Base-by-base conservation (phyloP, 257 asterid genomes). In the Leonotis leonurus region DNA sequence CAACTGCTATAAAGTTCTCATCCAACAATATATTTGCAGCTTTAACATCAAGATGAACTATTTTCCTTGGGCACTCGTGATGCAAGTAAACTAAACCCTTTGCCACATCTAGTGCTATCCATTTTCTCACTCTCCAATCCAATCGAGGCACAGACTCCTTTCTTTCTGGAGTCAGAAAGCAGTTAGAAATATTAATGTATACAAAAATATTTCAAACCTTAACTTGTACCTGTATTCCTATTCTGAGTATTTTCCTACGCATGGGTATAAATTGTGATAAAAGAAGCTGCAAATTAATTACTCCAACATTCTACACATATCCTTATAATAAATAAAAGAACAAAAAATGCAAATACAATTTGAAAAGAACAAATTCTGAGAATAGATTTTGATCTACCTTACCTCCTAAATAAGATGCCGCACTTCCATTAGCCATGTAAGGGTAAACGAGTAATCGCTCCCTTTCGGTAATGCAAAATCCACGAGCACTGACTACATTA, bases 31-130 rank as follows among this genome's bases (percentile, higher is more conserved):
- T 58, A 9, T 48, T 48, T 10, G 30, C 14, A 10, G 54, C 54
- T 21, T 48, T 48, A 48, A 48, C 14, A 48, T 21, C 2, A 20
- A 11, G 14, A 48, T 48, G 54, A 48, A 48, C 22, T 29, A 66
- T 53, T 26, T 54, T 53, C 18, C 65, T 62, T 22, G 16, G 32
- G n/a, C 73, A 65, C 41, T 65, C 62, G 41, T 72, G 32, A 50
- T 65, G 68, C 68, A 59, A 55, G 62, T 75, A 70, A 12, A 65
- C 73, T 33, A 75, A 72, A 14, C 73, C 80, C 29, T 58, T 69
- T 50, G 79, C 75, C 5, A 69, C 33, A 29, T 75, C 78, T 22
- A 68, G 37, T 8, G 75, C 70, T 55, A 73, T 68, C 45, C 41
- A 26, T 39, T 56, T 69, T 43, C 79, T 64, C n/a, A 27, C 59